Evolutionary conservation across 2,329 filamentous ascomycete genomes (phyloP).

Genomic region (Apiospora sp.): DNA sequence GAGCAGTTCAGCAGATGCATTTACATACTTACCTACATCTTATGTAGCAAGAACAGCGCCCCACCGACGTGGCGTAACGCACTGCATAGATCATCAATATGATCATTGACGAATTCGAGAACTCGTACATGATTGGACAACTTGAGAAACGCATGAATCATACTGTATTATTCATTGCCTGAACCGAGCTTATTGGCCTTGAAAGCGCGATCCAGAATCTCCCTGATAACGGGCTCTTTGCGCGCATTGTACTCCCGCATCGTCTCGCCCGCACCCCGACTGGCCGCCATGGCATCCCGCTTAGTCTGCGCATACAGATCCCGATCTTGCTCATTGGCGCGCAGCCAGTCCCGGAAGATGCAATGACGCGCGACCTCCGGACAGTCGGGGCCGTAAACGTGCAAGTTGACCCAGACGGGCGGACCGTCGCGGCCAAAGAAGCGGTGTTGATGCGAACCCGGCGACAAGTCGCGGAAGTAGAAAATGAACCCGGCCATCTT

Average conservation of each 20-base stretch:
- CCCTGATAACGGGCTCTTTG: slow-evolving; percentile 50
- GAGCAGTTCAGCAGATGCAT: not conserved
- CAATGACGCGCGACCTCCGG: slow-evolving; percentile 52
- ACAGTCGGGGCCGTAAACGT: slow-evolving; percentile 54
- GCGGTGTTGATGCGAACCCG: slow-evolving; percentile 47
- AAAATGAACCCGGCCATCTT: slow-evolving; percentile 52
- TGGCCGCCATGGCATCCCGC: slow-evolving; percentile 43
- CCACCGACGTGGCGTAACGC: not conserved
- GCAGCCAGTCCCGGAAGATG: slow-evolving; percentile 56
- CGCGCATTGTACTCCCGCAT: slow-evolving; percentile 50
- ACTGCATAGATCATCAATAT: not conserved
- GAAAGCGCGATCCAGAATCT: slow-evolving; percentile 49
- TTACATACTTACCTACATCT: too few species aligned
- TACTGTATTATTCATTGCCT: not conserved
- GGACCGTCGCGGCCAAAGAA: slow-evolving; percentile 53
- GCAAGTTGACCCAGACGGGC: slow-evolving; percentile 56
- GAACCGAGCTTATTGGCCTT: not conserved
- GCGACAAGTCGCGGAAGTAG: slow-evolving; percentile 56
- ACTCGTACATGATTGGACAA: not conserved
- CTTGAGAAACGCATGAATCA: not conserved
- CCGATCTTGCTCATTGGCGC: slow-evolving; percentile 46
- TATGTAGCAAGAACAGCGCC: not conserved
- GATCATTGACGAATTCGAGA: not conserved
- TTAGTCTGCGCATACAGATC: slow-evolving; percentile 51
- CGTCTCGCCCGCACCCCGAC: slow-evolving; percentile 42